These are phyloP conservation scores for Tremella fuciformis DNA, from an alignment of 768 basidiomycete species.

Conservation along the genomic window DNA sequence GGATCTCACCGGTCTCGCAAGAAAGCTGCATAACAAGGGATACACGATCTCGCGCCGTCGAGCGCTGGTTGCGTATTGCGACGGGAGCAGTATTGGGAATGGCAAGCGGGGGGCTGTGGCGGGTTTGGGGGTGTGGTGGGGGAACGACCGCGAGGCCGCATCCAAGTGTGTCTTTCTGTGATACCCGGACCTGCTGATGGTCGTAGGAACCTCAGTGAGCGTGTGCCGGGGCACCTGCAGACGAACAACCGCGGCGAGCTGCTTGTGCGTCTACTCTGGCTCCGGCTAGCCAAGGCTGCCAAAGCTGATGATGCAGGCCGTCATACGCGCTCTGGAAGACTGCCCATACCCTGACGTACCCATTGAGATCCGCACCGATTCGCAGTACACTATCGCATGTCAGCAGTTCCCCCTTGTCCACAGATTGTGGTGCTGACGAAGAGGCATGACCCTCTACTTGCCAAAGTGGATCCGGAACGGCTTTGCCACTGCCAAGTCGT, in stretches of 20 bases:
- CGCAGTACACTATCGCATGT: conserved; percentile 80
- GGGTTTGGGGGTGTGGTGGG: conserved; percentile 91
- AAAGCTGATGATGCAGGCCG: conserved; percentile 60
- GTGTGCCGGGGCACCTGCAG: conserved; percentile 50
- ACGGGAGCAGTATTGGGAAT: conserved; percentile 84
- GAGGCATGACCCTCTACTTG: conserved; percentile 71
- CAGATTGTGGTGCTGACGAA: not conserved
- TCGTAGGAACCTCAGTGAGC: conserved; percentile 71
- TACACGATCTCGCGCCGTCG: conserved; percentile 29
- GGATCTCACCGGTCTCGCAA: conserved; percentile 16
- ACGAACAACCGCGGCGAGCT: conserved; percentile 68
- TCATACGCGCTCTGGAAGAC: conserved; percentile 74
- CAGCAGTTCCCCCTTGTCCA: conserved; percentile 11
- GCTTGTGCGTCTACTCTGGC: conserved; percentile 59
- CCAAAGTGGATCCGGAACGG: conserved; percentile 61
- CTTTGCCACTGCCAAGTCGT: conserved; percentile 23
- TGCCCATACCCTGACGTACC: conserved; percentile 59
- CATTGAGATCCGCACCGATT: conserved; percentile 79
- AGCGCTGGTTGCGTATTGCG: conserved; percentile 66
- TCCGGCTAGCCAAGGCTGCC: conserved; percentile 1
- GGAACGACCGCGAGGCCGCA: conserved; percentile 49
- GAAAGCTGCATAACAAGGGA: conserved; percentile 21
- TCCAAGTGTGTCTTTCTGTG: conserved; percentile 16
- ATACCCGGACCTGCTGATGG: conserved; percentile 2
- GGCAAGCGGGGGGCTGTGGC: conserved; percentile 66